Base-by-base conservation (phyloP, 768 basidiomycete genomes). In the Psilocybe cubensis region DNA sequence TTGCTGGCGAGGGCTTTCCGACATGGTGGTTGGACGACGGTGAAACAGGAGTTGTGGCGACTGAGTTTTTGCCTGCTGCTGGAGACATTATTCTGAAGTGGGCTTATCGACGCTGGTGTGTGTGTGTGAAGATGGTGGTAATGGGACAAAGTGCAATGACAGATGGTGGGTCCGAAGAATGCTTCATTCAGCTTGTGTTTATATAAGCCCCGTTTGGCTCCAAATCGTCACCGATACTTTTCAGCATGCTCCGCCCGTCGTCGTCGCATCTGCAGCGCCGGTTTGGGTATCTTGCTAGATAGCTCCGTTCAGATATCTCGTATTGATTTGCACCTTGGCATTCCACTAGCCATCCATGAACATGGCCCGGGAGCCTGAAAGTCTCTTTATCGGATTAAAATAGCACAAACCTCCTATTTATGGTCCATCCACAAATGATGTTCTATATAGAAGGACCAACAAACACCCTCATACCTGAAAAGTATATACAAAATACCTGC, bases 191-290 rank as follows among this genome's bases (percentile, higher is more conserved):
- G 47, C 35, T 47, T 28, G 29, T 44, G 50, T 50, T 56, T 55
- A 59, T 50, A 59, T 59, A 59, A 55, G 49, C 24, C 48, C 54
- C 53, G 57, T 31, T 38, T 33, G 44, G 42, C 42, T 24, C 58
- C 48, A 45, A 18, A 18, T 28, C 51, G 20, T 42, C 11, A 28
- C n/a, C 35, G 12, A 12, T 33, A 7, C 31, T 12, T 33, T 41
- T 4, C 14, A 27, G 17, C 48, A 59, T 59, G 58, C 48, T 59
- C 58, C 58, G 58, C 52, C 58, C 58, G 53, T 51, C 35, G 27
- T 46, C 40, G 21, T 52, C 31, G 35, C 23, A 35, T 50, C 12
- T 18, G 8, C 12, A n/a, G 35, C 28, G 21, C 38, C 29, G 41
- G 35, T 8, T 17, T 38, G 7, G 5, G 35, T n/a, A 38, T 38